phyloP scores from a whole-genome alignment of 2,329 filamentous ascomycete species.

The Fusarium duplospermum region DNA sequence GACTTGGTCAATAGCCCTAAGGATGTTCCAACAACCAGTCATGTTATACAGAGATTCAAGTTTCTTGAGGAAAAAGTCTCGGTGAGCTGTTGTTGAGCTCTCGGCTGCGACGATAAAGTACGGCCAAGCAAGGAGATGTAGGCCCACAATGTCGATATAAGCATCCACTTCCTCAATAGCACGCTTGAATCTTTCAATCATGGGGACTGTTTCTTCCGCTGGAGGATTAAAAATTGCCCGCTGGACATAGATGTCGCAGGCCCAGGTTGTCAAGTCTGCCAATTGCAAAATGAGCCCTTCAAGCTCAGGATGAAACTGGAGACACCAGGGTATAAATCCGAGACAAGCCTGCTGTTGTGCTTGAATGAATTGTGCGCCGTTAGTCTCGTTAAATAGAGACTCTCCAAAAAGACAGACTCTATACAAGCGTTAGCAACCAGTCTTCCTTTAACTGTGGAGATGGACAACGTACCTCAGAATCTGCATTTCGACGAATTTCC shows the following conservation, averaged over 20 bases:
- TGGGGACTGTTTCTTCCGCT: slow-evolving; percentile 14
- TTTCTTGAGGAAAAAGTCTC: slow-evolving; percentile 36
- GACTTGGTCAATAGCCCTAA: slow-evolving; percentile 39
- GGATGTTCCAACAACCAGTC: slow-evolving; percentile 36
- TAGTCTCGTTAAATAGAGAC: slow-evolving; percentile 34
- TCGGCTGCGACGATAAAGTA: slow-evolving; percentile 40
- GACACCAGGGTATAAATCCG: slow-evolving; percentile 37
- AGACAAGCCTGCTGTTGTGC: slow-evolving; percentile 33
- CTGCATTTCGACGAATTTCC: slow-evolving; percentile 37
- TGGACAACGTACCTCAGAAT: slow-evolving; percentile 22
- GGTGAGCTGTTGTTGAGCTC: slow-evolving; percentile 32
- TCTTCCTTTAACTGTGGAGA: rapidly evolving
- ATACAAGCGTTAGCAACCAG: not conserved
- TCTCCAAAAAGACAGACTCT: slow-evolving; percentile 38
- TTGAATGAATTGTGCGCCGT: slow-evolving; percentile 37
- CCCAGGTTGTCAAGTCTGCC: slow-evolving; percentile 29
- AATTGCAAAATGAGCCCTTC: slow-evolving; percentile 29
- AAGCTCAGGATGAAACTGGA: slow-evolving; percentile 35
- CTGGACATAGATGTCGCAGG: slow-evolving; percentile 38
- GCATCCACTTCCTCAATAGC: slow-evolving; percentile 28
- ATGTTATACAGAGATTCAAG: slow-evolving; percentile 26
- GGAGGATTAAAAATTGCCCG: slow-evolving; percentile 35
- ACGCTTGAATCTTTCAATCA: slow-evolving; percentile 34
- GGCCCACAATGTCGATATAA: slow-evolving; percentile 33
- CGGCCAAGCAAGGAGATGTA: slow-evolving; percentile 36